phyloP scores from a whole-genome alignment of 768 basidiomycete genomes.

The Candolleomyces eurysporus region DNA sequence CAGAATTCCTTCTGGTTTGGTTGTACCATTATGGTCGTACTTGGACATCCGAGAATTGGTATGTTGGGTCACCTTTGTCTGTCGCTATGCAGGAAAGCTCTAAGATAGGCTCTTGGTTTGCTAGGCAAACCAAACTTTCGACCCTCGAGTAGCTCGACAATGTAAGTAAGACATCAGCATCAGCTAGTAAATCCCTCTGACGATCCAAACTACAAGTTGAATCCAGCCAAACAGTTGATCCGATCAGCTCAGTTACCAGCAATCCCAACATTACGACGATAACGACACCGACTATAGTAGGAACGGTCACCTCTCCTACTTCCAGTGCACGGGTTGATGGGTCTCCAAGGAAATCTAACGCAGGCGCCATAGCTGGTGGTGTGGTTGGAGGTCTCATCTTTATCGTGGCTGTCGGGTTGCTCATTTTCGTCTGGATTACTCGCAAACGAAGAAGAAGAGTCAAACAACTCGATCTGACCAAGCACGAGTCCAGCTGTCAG shows the following conservation, averaged over 20 bases:
- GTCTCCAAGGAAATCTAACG: background rate
- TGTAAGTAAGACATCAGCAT: background rate
- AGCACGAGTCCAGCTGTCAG: background rate
- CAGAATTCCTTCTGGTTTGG: background rate
- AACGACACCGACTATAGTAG: background rate
- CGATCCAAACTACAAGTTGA: background rate
- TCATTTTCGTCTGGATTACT: background rate
- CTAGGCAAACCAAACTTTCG: background rate
- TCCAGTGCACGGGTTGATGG: background rate
- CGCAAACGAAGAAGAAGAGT: background rate
- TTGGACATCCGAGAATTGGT: background rate
- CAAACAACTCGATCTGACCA: background rate
- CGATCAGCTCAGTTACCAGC: background rate
- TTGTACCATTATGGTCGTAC: background rate
- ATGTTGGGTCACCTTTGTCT: background rate
- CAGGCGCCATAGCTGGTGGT: background rate
- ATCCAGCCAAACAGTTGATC: background rate
- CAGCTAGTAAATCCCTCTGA: background rate
- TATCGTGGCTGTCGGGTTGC: background rate
- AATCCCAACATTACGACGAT: background rate
- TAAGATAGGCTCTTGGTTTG: background rate
- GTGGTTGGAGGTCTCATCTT: background rate
- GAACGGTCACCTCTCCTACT: background rate
- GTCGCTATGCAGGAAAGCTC: background rate
- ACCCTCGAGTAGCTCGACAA: background rate